Conservation (phyloP, 2,329 filamentous ascomycete genomes). For the Graphilbum sp. region DNA sequence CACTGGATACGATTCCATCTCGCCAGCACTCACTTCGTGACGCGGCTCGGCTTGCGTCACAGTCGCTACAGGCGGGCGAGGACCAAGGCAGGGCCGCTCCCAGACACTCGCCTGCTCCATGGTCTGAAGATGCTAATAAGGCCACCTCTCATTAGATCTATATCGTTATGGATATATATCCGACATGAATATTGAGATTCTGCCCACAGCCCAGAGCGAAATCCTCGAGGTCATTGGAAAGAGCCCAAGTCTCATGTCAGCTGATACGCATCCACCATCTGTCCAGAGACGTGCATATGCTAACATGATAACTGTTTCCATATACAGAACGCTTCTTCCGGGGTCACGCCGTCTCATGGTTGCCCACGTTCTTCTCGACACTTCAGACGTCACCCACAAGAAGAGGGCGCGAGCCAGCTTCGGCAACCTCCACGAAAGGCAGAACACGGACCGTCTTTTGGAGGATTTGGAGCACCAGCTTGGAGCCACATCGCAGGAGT, state of each 20-base stretch:
- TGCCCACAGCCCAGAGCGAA: constrained; percentile 22
- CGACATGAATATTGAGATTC: constrained; percentile 28
- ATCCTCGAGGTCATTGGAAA: constrained; percentile 30
- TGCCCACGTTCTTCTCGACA: constrained; percentile 25
- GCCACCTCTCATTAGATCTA: background rate
- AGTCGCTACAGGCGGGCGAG: background rate
- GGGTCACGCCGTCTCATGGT: constrained; percentile 31
- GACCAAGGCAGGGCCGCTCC: background rate
- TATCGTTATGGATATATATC: constrained; percentile 31
- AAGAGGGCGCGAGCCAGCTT: constrained; percentile 10
- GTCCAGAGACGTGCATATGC: background rate
- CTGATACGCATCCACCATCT: background rate
- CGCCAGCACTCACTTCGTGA: background rate
- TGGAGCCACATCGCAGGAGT: constrained; percentile 29
- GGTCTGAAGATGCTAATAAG: no score
- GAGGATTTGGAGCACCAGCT: constrained; percentile 41
- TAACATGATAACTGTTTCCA: background rate
- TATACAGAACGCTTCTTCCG: constrained; percentile 12
- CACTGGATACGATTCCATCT: background rate
- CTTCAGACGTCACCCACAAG: constrained; percentile 6
- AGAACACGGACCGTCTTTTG: constrained; percentile 38
- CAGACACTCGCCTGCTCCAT: no score
- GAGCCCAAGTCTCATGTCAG: constrained; percentile 24
- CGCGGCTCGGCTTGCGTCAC: background rate
- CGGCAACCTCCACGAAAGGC: constrained; percentile 12